phyloP scores from a whole-genome alignment of 306 rosid species.

The Inga leiocalycina region DNA sequence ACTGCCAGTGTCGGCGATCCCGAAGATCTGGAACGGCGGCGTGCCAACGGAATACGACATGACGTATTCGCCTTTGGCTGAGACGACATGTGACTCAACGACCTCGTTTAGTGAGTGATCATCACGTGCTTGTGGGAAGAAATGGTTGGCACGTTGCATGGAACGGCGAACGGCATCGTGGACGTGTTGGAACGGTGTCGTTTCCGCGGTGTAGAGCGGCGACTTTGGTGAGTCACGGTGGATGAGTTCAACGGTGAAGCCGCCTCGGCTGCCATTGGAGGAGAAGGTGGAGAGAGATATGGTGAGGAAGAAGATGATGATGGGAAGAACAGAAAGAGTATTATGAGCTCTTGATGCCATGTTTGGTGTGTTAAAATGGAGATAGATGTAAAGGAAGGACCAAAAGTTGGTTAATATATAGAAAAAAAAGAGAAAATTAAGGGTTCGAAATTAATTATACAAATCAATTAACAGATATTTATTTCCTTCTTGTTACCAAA shows the following conservation, averaged over 20 bases:
- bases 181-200: background rate
- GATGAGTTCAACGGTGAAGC: background rate
- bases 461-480: background rate
- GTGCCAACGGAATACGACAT: background rate
- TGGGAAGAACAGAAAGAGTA: background rate
- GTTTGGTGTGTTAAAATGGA: background rate
- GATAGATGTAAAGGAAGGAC: background rate
- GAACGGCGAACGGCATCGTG: background rate
- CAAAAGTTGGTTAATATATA: background rate
- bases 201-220: background rate
- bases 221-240: background rate
- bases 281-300: background rate
- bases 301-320: background rate
- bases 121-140: background rate
- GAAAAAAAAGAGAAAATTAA: background rate
- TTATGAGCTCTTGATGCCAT: background rate
- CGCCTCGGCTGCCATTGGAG: background rate
- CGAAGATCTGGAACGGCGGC: background rate
- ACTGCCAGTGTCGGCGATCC: background rate
- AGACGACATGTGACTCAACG: background rate
- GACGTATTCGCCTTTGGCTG: background rate
- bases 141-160: background rate
- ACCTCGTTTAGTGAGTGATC: background rate
- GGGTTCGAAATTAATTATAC: background rate
- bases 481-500: background rate